Evolutionary conservation across 306 rosid species (phyloP).

Genomic region (Cucumis cinereus): DNA sequence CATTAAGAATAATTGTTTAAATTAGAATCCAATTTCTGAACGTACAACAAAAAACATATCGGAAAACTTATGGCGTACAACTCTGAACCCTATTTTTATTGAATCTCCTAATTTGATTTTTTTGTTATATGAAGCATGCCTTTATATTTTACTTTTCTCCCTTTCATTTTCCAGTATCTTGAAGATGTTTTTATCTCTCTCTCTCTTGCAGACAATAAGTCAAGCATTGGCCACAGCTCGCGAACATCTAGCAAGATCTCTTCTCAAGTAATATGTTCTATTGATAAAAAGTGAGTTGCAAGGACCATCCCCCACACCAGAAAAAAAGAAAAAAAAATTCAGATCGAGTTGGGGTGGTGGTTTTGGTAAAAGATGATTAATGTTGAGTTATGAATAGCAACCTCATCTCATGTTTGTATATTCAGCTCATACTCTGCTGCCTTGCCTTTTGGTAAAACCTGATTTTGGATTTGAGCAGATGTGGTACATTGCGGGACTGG

Average conservation of each 20-base stretch:
- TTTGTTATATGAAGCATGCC: too few relatives aligned
- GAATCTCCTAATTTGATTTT: too few relatives aligned
- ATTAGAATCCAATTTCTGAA: too few relatives aligned
- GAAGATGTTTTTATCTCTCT: neutral
- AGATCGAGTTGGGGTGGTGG: neutral
- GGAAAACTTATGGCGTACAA: too few relatives aligned
- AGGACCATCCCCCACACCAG: neutral
- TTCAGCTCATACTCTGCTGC: conserved; percentile 1
- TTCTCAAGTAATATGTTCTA: conserved; percentile 46
- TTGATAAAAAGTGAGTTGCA: conserved; percentile 7
- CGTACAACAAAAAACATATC: too few relatives aligned
- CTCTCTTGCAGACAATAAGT: conserved; percentile 61
- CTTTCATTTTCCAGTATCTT: neutral
- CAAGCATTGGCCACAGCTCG: conserved; percentile 95
- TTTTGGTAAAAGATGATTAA: neutral
- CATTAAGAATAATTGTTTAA: too few relatives aligned
- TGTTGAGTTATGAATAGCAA: neutral
- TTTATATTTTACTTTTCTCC: neutral
- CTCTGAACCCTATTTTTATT: too few relatives aligned
- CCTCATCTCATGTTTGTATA: neutral
- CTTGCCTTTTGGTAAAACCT: neutral
- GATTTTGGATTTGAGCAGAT: conserved; percentile 1
- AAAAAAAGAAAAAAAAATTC: neutral
- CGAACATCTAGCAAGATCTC: conserved; percentile 82
- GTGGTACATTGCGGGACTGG: neutral